Conservation (phyloP, 2,329 filamentous ascomycete species). For the Fusarium piperis region DNA sequence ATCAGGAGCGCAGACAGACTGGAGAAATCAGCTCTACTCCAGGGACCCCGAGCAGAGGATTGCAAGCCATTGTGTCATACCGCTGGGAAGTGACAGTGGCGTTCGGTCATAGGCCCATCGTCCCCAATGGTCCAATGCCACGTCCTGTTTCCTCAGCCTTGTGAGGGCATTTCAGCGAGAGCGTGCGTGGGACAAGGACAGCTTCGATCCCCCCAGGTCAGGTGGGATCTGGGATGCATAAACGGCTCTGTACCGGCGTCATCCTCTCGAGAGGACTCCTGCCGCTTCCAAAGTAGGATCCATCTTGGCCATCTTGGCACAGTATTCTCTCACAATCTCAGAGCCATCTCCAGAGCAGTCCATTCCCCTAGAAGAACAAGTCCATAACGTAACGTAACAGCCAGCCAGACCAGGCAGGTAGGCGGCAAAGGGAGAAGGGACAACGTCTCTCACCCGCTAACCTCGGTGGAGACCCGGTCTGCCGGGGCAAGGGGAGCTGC, state of each 20-base stretch:
- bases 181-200: slow-evolving; percentile 4
- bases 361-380: not conserved
- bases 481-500: slow-evolving; percentile 32
- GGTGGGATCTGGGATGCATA: slow-evolving; percentile 28
- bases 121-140: slow-evolving; percentile 38
- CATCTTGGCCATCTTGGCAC: slow-evolving; percentile 4
- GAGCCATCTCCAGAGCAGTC: not conserved
- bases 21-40: slow-evolving; percentile 22
- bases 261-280: not conserved
- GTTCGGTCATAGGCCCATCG: slow-evolving; percentile 30
- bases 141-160: slow-evolving; percentile 36
- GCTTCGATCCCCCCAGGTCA: slow-evolving; percentile 7
- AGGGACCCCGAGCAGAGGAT: slow-evolving; percentile 23
- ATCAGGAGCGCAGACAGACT: slow-evolving; percentile 19
- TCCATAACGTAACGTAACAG: slow-evolving; percentile 22
- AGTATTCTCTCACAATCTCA: not conserved
- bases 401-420: slow-evolving; percentile 11
- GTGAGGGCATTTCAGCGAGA: slow-evolving; percentile 30
- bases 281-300: not conserved
- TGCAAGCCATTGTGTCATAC: slow-evolving; percentile 38
- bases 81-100: slow-evolving; percentile 39
- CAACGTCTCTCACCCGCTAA: slow-evolving; percentile 14
- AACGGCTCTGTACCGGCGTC: slow-evolving; percentile 5
- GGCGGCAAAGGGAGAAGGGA: slow-evolving; percentile 23
- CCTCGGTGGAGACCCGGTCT: slow-evolving; percentile 23